phyloP scores from a whole-genome alignment of 1,284 basidiomycete genomes.

The Pisolithus thermaeus region DNA sequence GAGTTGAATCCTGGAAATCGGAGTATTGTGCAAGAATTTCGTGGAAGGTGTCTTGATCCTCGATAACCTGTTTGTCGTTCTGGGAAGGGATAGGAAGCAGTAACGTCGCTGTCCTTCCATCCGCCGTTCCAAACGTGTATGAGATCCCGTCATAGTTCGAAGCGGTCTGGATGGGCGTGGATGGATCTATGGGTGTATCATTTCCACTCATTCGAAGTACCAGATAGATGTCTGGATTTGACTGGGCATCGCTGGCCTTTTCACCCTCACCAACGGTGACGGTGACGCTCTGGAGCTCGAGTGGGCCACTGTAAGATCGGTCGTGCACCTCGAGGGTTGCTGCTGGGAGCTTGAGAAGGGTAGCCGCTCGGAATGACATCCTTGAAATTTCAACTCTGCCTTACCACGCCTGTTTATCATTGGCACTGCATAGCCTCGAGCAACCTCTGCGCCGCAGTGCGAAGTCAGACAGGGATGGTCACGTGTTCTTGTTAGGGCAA shows the following conservation, averaged over 20 bases:
- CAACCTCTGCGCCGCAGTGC: too few relatives aligned
- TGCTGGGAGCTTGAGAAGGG: constrained; percentile 48
- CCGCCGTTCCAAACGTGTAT: constrained; percentile 36
- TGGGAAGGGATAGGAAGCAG: too few relatives aligned
- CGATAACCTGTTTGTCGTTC: constrained; percentile 25
- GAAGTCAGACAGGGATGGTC: too few relatives aligned
- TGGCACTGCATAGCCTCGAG: too few relatives aligned
- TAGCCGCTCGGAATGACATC: constrained; percentile 39
- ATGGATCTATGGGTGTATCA: constrained; percentile 57
- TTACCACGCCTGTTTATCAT: too few relatives aligned
- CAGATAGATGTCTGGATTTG: constrained; percentile 45
- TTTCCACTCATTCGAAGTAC: constrained; percentile 53
- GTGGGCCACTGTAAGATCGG: constrained; percentile 28
- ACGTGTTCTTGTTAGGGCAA: too few relatives aligned
- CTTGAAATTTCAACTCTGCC: too few relatives aligned
- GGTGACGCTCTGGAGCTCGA: constrained; percentile 41
- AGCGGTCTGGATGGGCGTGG: constrained; percentile 35
- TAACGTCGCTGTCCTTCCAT: too few relatives aligned
- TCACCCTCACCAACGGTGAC: background rate
- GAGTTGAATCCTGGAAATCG: constrained; percentile 29
- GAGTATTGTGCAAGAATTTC: constrained; percentile 66
- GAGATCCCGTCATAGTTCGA: constrained; percentile 33
- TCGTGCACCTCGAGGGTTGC: constrained; percentile 36
- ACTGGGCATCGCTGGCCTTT: background rate
- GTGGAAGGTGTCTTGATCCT: constrained; percentile 68